Base-by-base conservation (phyloP, 805 yeast genomes). In the Yarrowia sp. region DNA sequence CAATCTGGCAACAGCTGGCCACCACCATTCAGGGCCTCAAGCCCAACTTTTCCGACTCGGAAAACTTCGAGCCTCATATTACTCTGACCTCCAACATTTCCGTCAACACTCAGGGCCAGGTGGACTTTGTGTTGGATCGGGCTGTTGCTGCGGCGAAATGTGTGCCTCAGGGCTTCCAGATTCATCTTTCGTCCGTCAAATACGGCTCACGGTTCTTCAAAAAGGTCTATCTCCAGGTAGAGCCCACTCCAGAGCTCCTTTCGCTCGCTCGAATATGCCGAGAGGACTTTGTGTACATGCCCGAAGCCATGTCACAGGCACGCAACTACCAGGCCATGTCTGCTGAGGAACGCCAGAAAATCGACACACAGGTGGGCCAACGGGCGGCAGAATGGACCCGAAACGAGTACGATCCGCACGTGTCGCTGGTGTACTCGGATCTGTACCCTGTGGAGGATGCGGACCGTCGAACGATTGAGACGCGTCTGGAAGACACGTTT, bases 31-130 rank as follows among this genome's bases (percentile, higher is more conserved):
- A 81, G n/a, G 86, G 91, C 9, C 74, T 89, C 39, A 83, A 82
- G 47, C 86, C 92, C 1, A 76, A 88, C n/a, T 88, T 89, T 71
- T 88, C 89, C 10, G 87, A 85, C 61, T 85, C 91, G 0, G 88
- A 88, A 1, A 73, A 71, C 35, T 86, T 89, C 69, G 88, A 84
- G 67, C 96, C 96, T 3, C 96, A 89, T 72, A 80, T 90, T 39
- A 90, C 96, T 1, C 79, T 89, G 32, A 84, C 91, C 1, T 81
- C 90, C n/a, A 81, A 84, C 65, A 77, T 89, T 36, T 77, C 74
- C 1, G 76, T 86, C 32, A 74, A 78, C 31, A 77, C 80, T 11
- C 80, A 80, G 45, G 83, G 83, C 13, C 90, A 87, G 66, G 87
- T 85, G 1, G 83, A 83, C 67, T 78, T 80, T 36, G 83, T 87